Base-by-base conservation (phyloP, 495 filamentous ascomycete genomes). In the Recurvomyces mirabilis region DNA sequence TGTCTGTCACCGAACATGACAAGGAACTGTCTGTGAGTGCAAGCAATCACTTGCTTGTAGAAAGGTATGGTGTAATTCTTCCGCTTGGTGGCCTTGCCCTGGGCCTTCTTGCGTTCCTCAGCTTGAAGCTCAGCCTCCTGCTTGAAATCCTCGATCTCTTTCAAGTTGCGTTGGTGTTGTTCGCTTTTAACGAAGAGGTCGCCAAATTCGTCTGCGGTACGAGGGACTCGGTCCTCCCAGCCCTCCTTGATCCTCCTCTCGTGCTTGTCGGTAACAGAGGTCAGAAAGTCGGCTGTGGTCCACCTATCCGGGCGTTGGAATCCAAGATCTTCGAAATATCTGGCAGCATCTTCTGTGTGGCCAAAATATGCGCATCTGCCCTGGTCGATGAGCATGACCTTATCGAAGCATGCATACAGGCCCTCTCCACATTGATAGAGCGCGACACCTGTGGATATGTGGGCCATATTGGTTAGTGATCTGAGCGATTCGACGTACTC, bases 221-320 rank as follows among this genome's bases (percentile, higher is more conserved):
- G 73, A 6, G 83, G 84, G 5, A 81, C 75, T 32, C 65, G 63
- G 19, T 70, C 60, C 41, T 84, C 74, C 59, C 68, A 81, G 0
- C 81, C 82, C 1, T 65, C 51, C 0, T 73, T 70, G 36, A 78
- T 62, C 28, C 68, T 66, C 5, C 82, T 72, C 38, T 83, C 75
- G 17, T 69, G 61, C 3, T 74, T 69, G 37, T 78, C 78, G 14
- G 79, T 84, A 47, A 86, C 68, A 2, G 77, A 78, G 0, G 81
- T 85, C 10, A 86, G 61, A 52, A 84, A 86, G 54, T 85, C 82
- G n/a, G 77, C 72, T 0, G 74, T 80, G 0, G 65, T 84, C 67
- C 71, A 68, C 59, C 73, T 55, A 47, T 68, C 58, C 49, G 72
- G 71, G 65, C 75, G 60, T 53, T 65, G 29, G 69, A 71, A 80